Conservation (phyloP, 441 rosid species). For the Eruca vesicaria region DNA sequence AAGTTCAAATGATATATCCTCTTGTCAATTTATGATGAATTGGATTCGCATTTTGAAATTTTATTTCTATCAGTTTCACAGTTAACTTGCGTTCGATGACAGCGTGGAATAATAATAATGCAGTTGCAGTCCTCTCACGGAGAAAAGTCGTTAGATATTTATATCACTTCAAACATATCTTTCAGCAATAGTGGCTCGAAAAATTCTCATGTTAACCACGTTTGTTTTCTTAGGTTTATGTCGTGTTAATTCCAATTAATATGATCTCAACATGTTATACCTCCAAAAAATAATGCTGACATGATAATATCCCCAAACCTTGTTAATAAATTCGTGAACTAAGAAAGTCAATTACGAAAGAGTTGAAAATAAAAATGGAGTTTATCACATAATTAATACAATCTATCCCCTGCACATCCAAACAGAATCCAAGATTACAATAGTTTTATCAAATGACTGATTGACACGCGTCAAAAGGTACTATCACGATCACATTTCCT, state of each 20-base stretch:
- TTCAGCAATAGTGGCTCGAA: neutral
- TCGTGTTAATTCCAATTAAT: too few species aligned
- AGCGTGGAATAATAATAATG: constrained; percentile 15
- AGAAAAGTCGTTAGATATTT: neutral
- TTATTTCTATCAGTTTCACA: neutral
- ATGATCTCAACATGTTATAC: too few species aligned
- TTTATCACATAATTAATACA: neutral
- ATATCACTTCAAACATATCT: neutral
- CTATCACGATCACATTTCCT: constrained; percentile 20
- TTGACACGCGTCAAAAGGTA: constrained; percentile 27
- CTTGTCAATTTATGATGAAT: neutral
- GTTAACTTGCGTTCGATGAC: constrained; percentile 7
- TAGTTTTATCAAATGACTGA: neutral
- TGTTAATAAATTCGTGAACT: neutral
- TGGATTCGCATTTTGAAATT: neutral
- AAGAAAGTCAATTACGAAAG: neutral
- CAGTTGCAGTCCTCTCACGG: neutral
- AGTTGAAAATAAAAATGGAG: neutral
- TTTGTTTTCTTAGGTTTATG: neutral
- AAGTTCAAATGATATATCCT: neutral
- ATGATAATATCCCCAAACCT: too few species aligned
- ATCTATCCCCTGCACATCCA: constrained; percentile 32
- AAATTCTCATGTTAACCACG: neutral
- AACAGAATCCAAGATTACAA: constrained; percentile 40
- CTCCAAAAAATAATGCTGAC: too few species aligned